Evolutionary conservation across 2,329 filamentous ascomycete species (phyloP).

Genomic region (Aureobasidium pullulans): DNA sequence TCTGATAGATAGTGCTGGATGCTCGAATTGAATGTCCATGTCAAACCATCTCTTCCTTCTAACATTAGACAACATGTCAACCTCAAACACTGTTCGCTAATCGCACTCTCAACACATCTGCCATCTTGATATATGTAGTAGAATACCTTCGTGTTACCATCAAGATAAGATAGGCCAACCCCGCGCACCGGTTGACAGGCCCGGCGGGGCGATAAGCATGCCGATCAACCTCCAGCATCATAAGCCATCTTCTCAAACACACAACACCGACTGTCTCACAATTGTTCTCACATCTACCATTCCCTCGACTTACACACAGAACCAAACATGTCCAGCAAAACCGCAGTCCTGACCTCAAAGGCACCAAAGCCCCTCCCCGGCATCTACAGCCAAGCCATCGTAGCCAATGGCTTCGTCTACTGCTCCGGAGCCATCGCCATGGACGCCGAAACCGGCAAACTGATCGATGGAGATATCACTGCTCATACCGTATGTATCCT

Average conservation of each 20-base stretch:
- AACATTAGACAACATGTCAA: background rate
- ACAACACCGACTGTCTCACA: background rate
- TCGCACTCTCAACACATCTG: no score
- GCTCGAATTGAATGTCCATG: background rate
- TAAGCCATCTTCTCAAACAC: background rate
- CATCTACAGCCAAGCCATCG: slow-evolving; percentile 28
- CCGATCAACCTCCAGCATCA: background rate
- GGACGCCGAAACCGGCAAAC: slow-evolving; percentile 46
- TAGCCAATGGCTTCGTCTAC: slow-evolving; percentile 58
- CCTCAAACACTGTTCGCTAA: background rate
- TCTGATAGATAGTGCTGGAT: background rate
- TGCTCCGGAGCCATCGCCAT: slow-evolving; percentile 58
- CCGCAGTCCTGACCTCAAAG: slow-evolving; percentile 12
- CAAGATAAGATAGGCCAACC: slow-evolving; percentile 10
- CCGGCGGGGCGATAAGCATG: background rate
- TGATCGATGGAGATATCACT: slow-evolving; percentile 51
- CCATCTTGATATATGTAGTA: background rate
- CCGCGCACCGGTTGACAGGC: background rate
- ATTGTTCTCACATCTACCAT: no score
- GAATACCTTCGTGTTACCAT: background rate
- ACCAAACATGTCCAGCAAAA: slow-evolving; percentile 14
- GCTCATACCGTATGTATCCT: slow-evolving; percentile 42
- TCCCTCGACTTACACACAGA: background rate
- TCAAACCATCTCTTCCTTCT: background rate
- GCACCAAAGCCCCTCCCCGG: slow-evolving; percentile 17